Evolutionary conservation across 163 green algal species (phyloP).

Genomic region (Scenedesmus sp.): DNA sequence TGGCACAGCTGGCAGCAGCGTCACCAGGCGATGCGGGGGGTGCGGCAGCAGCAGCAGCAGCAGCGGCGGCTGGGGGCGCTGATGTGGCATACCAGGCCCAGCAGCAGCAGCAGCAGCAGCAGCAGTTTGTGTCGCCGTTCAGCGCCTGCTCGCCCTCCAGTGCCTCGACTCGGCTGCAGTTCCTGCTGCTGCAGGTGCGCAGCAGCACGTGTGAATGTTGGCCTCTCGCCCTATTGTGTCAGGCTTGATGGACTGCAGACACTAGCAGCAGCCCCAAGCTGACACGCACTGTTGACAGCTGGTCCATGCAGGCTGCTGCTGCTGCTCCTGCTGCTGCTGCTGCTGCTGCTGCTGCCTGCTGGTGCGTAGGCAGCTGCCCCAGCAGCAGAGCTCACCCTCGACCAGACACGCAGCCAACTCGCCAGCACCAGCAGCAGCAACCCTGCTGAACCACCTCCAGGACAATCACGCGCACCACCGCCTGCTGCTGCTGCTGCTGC

Average conservation of each 20-base stretch:
- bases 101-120: slow-evolving; percentile 1
- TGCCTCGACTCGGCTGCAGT: slow-evolving; percentile 9
- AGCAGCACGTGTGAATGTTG: too few species aligned
- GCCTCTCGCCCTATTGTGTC: too few species aligned
- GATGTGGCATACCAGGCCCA: not conserved
- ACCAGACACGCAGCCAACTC: too few species aligned
- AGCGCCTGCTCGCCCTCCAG: not conserved
- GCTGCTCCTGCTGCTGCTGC: too few species aligned
- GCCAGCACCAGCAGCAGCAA: not conserved
- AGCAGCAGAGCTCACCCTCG: too few species aligned
- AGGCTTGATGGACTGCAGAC: too few species aligned
- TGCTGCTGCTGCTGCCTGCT: not conserved
- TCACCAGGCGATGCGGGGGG: too few species aligned
- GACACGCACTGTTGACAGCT: too few species aligned
- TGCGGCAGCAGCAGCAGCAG: not conserved
- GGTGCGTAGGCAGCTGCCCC: too few species aligned
- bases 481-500: not conserved
- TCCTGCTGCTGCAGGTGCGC: not conserved
- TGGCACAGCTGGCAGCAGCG: not conserved
- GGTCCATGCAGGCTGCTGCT: not conserved
- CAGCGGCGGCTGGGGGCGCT: not conserved
- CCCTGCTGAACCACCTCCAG: too few species aligned
- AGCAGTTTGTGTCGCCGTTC: not conserved
- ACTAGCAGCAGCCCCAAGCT: not conserved
- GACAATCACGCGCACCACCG: too few species aligned